These are phyloP conservation scores for Pezicula radicicola DNA, from an alignment of 2,329 filamentous ascomycete species.

Conservation along the genomic window DNA sequence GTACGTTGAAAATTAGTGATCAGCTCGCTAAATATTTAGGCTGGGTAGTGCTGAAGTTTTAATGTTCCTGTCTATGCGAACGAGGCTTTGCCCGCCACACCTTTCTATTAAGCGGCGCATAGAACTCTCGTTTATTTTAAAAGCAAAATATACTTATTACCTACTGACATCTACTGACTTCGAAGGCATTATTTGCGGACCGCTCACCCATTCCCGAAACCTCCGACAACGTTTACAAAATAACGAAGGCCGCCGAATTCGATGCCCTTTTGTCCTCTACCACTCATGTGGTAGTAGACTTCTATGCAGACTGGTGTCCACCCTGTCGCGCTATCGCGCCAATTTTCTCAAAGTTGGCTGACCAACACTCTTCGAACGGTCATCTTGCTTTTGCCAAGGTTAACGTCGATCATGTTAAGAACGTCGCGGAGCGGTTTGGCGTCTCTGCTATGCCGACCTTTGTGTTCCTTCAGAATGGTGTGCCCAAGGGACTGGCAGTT, in stretches of 20 bases:
- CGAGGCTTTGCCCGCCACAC: too few species aligned
- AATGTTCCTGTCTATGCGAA: too few species aligned
- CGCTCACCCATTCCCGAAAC: slow-evolving; percentile 4
- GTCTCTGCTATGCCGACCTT: slow-evolving; percentile 58
- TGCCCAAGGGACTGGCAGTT: slow-evolving; percentile 35
- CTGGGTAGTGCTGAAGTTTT: too few species aligned
- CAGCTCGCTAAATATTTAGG: too few species aligned
- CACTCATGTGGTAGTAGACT: slow-evolving; percentile 53
- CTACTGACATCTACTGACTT: not conserved
- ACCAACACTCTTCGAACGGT: slow-evolving; percentile 33
- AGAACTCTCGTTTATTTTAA: too few species aligned
- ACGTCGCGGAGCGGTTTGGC: slow-evolving; percentile 46
- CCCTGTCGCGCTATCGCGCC: slow-evolving; percentile 60
- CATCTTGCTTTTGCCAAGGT: slow-evolving; percentile 54
- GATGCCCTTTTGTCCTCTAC: slow-evolving; percentile 43
- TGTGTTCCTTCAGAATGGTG: slow-evolving; percentile 54
- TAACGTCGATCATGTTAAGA: slow-evolving; percentile 52
- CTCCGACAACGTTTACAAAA: slow-evolving; percentile 27
- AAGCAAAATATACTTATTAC: too few species aligned
- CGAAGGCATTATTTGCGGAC: not conserved
- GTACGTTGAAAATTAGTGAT: too few species aligned
- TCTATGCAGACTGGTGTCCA: slow-evolving; percentile 58
- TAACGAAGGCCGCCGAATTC: slow-evolving; percentile 44
- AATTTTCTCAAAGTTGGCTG: slow-evolving; percentile 47
- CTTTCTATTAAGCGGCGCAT: too few species aligned